Conservation (phyloP, 108 stramenopile species). For the Chaetoceros tenuissimus region DNA sequence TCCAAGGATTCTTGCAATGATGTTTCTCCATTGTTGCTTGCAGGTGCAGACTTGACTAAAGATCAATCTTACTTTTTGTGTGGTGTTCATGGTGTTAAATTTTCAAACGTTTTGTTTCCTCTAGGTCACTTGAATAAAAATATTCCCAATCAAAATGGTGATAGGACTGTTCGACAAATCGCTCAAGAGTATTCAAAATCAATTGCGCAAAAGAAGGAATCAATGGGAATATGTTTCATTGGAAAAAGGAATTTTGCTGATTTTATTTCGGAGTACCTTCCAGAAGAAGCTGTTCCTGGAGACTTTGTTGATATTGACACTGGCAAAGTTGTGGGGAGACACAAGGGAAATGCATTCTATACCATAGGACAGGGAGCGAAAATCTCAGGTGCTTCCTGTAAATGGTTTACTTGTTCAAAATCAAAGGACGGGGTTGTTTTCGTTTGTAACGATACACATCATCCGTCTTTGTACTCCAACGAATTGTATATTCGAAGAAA, state of each 20-base stretch:
- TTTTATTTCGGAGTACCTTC: constrained; percentile 80
- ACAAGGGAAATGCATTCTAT: constrained; percentile 31
- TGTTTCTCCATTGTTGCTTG: constrained; percentile 44
- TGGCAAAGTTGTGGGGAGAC: constrained; percentile 34
- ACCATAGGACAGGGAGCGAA: constrained; percentile 86
- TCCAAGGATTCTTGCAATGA: neutral
- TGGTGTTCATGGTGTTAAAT: constrained; percentile 45
- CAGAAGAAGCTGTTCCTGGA: constrained; percentile 22
- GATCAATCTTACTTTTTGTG: constrained; percentile 95
- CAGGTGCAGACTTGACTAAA: constrained; percentile 73
- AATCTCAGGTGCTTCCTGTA: constrained; percentile 58
- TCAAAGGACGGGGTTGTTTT: constrained; percentile 27
- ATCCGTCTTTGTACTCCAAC: constrained; percentile 70
- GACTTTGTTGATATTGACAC: constrained; percentile 74
- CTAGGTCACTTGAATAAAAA: constrained; percentile 75
- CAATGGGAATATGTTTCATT: constrained; percentile 95
- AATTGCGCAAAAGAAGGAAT: constrained; percentile 80
- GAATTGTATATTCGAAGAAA: constrained; percentile 36
- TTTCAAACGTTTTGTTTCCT: constrained; percentile 79
- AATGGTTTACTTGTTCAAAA: constrained; percentile 77
- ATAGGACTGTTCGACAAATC: constrained; percentile 60
- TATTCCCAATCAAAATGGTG: constrained; percentile 2
- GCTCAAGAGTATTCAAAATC: constrained; percentile 64
- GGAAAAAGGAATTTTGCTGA: constrained; percentile 83
- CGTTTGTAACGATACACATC: constrained; percentile 78